Evolutionary conservation across 1,284 basidiomycete species (phyloP).

Genomic region (Ustilago cynodontis): DNA sequence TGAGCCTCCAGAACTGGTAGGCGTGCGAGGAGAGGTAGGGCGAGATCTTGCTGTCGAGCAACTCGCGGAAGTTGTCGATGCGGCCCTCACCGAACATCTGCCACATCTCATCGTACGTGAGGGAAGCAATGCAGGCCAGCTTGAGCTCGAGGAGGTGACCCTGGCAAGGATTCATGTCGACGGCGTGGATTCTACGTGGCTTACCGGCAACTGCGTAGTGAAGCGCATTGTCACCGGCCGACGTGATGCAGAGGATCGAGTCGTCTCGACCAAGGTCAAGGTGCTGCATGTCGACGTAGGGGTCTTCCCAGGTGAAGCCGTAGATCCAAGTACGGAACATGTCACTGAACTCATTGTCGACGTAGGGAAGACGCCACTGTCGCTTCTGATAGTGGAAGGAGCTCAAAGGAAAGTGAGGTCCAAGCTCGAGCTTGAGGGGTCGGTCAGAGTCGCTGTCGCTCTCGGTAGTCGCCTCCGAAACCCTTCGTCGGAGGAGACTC

Average conservation of each 20-base stretch:
- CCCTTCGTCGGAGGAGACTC: constrained; percentile 59
- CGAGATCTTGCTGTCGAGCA: constrained; percentile 79
- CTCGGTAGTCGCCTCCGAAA: constrained; percentile 72
- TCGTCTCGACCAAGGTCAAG: constrained; percentile 77
- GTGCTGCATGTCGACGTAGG: constrained; percentile 80
- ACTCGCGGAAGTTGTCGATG: constrained; percentile 76
- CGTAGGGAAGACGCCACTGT: constrained; percentile 78
- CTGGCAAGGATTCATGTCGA: constrained; percentile 79
- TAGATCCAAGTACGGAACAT: constrained; percentile 83
- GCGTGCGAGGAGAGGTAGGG: constrained; percentile 81
- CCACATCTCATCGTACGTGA: constrained; percentile 80
- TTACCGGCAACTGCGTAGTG: constrained; percentile 81
- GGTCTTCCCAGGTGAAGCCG: constrained; percentile 84
- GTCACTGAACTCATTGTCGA: constrained; percentile 79
- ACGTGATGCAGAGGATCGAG: constrained; percentile 81
- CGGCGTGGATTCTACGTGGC: constrained; percentile 77
- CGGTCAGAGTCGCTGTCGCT: constrained; percentile 69
- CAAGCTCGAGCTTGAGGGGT: constrained; percentile 63
- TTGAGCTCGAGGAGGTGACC: constrained; percentile 84
- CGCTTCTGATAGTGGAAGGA: constrained; percentile 82
- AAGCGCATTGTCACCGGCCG: constrained; percentile 83
- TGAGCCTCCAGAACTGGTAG: constrained; percentile 83
- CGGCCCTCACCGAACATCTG: constrained; percentile 79
- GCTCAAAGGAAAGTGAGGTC: constrained; percentile 73
- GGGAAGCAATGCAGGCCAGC: constrained; percentile 76